These are phyloP conservation scores for Xylariaceae sp. DNA, from an alignment of 2,329 filamentous ascomycete species.

Conservation along the genomic window DNA sequence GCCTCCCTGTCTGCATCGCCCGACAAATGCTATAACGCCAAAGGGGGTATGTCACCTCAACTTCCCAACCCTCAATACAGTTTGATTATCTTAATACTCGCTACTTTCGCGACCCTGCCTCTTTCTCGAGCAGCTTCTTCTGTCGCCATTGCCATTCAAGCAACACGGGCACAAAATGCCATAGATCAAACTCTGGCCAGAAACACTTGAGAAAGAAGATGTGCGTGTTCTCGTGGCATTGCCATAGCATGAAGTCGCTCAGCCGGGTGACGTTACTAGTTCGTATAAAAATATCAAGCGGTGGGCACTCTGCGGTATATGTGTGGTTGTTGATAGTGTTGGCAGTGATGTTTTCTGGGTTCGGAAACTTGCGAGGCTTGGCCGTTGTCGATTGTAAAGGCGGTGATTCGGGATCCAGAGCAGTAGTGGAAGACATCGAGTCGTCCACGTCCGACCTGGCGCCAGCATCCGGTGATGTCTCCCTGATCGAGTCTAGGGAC, in stretches of 20 bases:
- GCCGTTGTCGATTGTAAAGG: slow-evolving; percentile 46
- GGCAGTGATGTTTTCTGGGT: slow-evolving; percentile 86
- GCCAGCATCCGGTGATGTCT: slow-evolving; percentile 56
- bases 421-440: slow-evolving; percentile 67
- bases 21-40: background rate
- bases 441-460: slow-evolving; percentile 58
- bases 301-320: slow-evolving; percentile 85
- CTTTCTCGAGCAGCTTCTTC: slow-evolving; percentile 64
- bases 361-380: slow-evolving; percentile 57
- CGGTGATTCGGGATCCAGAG: slow-evolving; percentile 61
- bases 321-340: slow-evolving; percentile 85
- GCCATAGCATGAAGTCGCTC: slow-evolving; percentile 99
- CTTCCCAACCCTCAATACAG: background rate
- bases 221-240: slow-evolving; percentile 90
- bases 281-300: slow-evolving; percentile 87
- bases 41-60: background rate
- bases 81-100: background rate
- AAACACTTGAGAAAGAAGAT: slow-evolving; percentile 91
- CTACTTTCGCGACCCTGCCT: slow-evolving; percentile 50
- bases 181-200: slow-evolving; percentile 96
- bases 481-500: slow-evolving; percentile 56
- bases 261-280: slow-evolving; percentile 92
- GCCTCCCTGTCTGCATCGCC: background rate
- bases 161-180: slow-evolving; percentile 90
- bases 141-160: slow-evolving; percentile 84